Evolutionary conservation across 2,329 filamentous ascomycete species (phyloP), one percentile per base, ranked within the genome.

Genomic region (Trichoderma atrobrunneum): DNA sequence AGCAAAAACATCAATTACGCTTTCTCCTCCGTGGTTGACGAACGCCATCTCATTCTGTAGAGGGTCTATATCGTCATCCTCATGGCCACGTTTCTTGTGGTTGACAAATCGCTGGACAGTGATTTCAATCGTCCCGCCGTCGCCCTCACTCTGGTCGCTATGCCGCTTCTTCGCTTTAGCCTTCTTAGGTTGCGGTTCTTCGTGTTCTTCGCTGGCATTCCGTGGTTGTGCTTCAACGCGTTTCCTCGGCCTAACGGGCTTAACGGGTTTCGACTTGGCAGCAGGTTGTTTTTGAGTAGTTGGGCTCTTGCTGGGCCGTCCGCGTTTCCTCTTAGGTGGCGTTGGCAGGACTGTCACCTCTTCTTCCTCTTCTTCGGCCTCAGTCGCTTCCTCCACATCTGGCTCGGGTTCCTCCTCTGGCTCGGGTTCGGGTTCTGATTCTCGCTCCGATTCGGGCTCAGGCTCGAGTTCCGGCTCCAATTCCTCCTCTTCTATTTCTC

Each of bases 1-100:
- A 7, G 86, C 83, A 48, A 92, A 82, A 1, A 91, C 89, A 75
- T 92, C 90, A 3, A 91, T 82, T 0, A 87, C 84, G 62, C 89
- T 92, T 74, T 91, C 89, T 60, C 88, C 87, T 26, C 82, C 80
- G 18, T 85, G 84, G 75, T 85, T 87, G 0, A 84, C 81, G 73
- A 87, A 88, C 0, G 88, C 87, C 2, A 90, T 87, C 5, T 87
- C 85, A 2, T 81, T 77, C 59, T 84, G 84, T 5, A 88, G 81
- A 0, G 86, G 83, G 59, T 88, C 83, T 3, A 80, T 79, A 10
- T 79, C 79, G 3, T 79, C 79, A 3, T 85, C 84, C 51, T 83
- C 81, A 5, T 84, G 82, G 14, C 80, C 79, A 4, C 79, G 79
- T n/a, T 77, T 79, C 36, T 82, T 82, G 66, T 83, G 83, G n/a